phyloP scores from a whole-genome alignment of 495 filamentous ascomycete species.

The Lasiosphaeria hispida region DNA sequence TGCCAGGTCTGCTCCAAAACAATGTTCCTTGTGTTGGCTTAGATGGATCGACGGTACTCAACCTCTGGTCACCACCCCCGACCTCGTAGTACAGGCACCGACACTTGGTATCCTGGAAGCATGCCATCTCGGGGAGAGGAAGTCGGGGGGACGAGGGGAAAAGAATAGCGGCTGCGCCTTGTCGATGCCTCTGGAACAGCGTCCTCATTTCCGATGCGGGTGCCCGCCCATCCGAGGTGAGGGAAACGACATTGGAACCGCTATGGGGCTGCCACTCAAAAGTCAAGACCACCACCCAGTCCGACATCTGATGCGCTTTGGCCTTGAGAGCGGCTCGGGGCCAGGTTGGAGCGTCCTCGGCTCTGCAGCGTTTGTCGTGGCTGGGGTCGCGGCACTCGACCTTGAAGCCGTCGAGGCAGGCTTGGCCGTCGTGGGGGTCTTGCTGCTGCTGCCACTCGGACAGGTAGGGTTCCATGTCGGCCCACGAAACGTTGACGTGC shows the following conservation, averaged over 20 bases:
- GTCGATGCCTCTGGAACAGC: conserved; percentile 21
- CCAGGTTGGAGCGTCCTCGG: conserved; percentile 15
- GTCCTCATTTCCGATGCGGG: conserved; percentile 20
- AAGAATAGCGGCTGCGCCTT: conserved; percentile 17
- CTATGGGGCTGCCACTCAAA: conserved; percentile 23
- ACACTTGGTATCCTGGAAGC: conserved; percentile 13
- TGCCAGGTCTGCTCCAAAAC: neutral
- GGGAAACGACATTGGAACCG: conserved; percentile 13
- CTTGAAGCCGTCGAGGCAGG: conserved; percentile 18
- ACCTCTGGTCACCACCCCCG: conserved; percentile 5
- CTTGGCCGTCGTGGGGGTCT: conserved; percentile 9
- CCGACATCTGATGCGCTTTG: neutral
- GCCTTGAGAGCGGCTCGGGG: conserved; percentile 21
- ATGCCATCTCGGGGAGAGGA: conserved; percentile 23
- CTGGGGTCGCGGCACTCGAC: conserved; percentile 23
- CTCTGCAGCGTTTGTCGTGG: conserved; percentile 20
- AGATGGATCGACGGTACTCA: neutral
- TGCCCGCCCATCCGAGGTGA: conserved; percentile 10
- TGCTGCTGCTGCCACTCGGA: conserved; percentile 11
- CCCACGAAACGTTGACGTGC: conserved; percentile 23
- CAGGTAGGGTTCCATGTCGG: conserved; percentile 18
- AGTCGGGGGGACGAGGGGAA: conserved; percentile 8
- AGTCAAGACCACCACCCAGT: conserved; percentile 11
- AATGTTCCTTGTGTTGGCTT: conserved; percentile 7
- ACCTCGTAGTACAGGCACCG: conserved; percentile 20